Evolutionary conservation across 2,329 filamentous ascomycete genomes (phyloP).

Genomic region (Nemania sp.): DNA sequence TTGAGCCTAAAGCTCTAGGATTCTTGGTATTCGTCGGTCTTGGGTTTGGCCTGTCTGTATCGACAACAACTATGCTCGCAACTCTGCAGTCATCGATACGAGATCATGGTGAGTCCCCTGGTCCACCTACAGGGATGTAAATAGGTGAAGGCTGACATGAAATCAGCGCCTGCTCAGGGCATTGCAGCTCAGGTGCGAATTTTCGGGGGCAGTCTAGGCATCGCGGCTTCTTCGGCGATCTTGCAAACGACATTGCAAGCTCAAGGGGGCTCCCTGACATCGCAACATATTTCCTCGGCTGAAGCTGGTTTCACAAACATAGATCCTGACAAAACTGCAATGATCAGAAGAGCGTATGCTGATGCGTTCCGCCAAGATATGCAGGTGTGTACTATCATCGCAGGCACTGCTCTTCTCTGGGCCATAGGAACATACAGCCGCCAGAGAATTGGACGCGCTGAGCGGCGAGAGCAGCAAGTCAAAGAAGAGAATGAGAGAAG

Average conservation of each 20-base stretch:
- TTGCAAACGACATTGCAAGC: constrained; percentile 43
- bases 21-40: constrained; percentile 57
- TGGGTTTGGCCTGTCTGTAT: constrained; percentile 55
- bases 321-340: constrained; percentile 37
- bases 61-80: constrained; percentile 53
- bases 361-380: constrained; percentile 53
- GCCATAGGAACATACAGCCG: constrained; percentile 48
- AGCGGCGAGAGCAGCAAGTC: constrained; percentile 35
- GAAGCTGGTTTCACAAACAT: constrained; percentile 31
- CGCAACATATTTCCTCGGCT: constrained; percentile 36
- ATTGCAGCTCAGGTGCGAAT: constrained; percentile 57
- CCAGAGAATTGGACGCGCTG: constrained; percentile 37
- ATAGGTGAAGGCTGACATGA: constrained; percentile 22
- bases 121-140: neutral
- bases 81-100: constrained; percentile 47
- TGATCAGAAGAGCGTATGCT: constrained; percentile 47
- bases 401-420: constrained; percentile 47
- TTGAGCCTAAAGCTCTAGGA: constrained; percentile 53
- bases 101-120: constrained; percentile 50
- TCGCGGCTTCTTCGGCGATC: constrained; percentile 56
- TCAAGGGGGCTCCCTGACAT: constrained; percentile 35
- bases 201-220: constrained; percentile 59
- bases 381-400: constrained; percentile 49
- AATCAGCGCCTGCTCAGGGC: constrained; percentile 55
- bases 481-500: constrained; percentile 36